Evolutionary conservation across 768 basidiomycete species (phyloP), one percentile per base, ranked within the genome.

Genomic region (Trametes cinnabarina): DNA sequence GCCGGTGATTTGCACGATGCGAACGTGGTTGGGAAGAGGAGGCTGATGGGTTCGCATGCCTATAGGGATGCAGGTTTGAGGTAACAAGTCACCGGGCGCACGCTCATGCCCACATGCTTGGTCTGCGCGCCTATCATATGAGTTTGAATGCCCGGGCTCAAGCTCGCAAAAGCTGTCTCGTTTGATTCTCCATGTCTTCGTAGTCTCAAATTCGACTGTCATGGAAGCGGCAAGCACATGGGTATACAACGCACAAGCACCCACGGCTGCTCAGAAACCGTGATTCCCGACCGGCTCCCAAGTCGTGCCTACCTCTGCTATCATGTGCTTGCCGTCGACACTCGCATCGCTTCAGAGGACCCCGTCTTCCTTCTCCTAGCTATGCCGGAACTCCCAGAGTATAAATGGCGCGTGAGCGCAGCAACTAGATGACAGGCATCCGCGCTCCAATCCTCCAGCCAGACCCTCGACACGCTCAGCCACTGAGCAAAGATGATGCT

Each of bases 401-500:
- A 54, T 54, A 54, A 54, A 47, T 47, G 37, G 17, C 39, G 11
- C 8, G 14, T 2, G 6, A 3, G 19, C 22, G 4, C 20, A 15
- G 28, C 26, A 30, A 19, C 11, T 19, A 19, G 6, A 15, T 14
- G 12, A n/a, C 12, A 53, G 41, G 32, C 41, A 17, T 35, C 28
- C 30, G 42, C 26, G 25, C 42, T 22, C 7, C 47, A 17, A 12
- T 19, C 39, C 54, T 23, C 54, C 19, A n/a, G n/a, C n/a, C n/a
- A n/a, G n/a, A n/a, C n/a, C n/a, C n/a, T n/a, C n/a, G n/a, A n/a
- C 20, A n/a, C n/a, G 9, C 41, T 19, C n/a, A 32, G 1, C 46
- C 34, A n/a, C n/a, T n/a, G n/a, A 40, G 44, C 42, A 30, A 57
- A 22, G 30, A 58, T 11, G 20, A 63, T 66, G 62, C 30, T 66